phyloP scores from a whole-genome alignment of 495 filamentous ascomycete species.

The Penicillium desertorum region DNA sequence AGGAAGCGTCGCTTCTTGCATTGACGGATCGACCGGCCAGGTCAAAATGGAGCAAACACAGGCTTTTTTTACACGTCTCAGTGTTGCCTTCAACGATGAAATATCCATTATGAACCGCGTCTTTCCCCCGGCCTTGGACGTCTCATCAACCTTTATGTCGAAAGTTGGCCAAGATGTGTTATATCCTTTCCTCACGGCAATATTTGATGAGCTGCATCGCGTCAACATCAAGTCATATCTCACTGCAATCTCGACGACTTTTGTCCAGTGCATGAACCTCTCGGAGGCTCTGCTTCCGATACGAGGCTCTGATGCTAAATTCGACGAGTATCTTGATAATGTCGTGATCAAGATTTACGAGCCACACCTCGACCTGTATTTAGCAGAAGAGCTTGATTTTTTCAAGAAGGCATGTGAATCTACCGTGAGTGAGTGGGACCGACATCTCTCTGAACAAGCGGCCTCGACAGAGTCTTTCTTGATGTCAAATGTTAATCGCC shows the following conservation, averaged over 20 bases:
- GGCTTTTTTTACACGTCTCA: constrained; percentile 74
- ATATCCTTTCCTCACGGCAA: constrained; percentile 77
- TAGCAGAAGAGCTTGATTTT: constrained; percentile 86
- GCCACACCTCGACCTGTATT: constrained; percentile 87
- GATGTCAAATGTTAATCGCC: constrained; percentile 90
- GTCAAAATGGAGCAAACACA: constrained; percentile 76
- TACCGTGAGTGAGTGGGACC: constrained; percentile 83
- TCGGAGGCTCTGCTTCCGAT: constrained; percentile 64
- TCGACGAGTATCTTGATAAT: constrained; percentile 54
- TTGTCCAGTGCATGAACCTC: constrained; percentile 78
- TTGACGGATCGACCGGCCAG: constrained; percentile 58
- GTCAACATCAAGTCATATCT: constrained; percentile 75
- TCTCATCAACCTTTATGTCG: constrained; percentile 74
- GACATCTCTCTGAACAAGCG: constrained; percentile 85
- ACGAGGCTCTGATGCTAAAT: constrained; percentile 56
- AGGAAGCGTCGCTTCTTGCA: constrained; percentile 78
- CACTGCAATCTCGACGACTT: constrained; percentile 81
- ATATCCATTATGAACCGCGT: constrained; percentile 77
- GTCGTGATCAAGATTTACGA: constrained; percentile 76
- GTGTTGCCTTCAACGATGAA: constrained; percentile 78
- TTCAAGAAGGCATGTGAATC: constrained; percentile 73
- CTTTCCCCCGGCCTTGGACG: constrained; percentile 74
- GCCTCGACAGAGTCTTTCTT: constrained; percentile 88
- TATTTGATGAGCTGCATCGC: constrained; percentile 89
- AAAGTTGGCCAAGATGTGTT: constrained; percentile 83